Base-by-base conservation (phyloP, 2,329 filamentous ascomycete genomes). In the Phaeomoniella chlamydospora region DNA sequence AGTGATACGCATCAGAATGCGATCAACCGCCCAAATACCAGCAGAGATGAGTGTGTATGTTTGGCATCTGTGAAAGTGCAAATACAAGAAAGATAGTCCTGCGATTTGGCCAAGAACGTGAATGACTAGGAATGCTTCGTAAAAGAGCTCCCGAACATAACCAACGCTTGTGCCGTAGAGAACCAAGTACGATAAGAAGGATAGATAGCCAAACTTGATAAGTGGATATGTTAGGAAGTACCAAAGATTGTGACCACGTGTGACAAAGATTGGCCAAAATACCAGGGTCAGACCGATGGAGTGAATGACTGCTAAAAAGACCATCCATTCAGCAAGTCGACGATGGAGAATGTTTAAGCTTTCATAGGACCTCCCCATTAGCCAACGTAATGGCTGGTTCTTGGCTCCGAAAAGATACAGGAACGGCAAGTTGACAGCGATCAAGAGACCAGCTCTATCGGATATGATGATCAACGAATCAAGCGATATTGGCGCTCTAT, bases 341-440 rank as follows among this genome's bases (percentile, higher is more conserved):
- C 75, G 69, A 49, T 80, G 75, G 37, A 79, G 67, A 32, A 80
- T 68, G 48, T 80, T 78, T 30, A 80, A 58, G 4, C 70, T 66
- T 51, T 80, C 75, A 47, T 80, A 80, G 0, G 74, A 78, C 42
- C 68, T 67, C 3, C 75, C 74, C 0, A 74, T 78, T 13, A 80
- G 55, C 2, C 62, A 45, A 39, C 70, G 69, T 19, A 80, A 48
- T 0, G 75, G 76, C 42, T 78, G 74, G 40, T 74, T 80, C 51
- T 80, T 81, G 18, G 77, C 75, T 2, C 71, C 67, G 3, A 80
- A 59, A 3, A 80, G 57, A 49, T 80, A 80, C 3, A 80, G 37
- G 3, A 67, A 50, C 1, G 64, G 64, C 1, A 68, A 52, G 44
- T 68, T 67, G 46, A 58, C 61, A 35, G 64, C 50, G 44, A 68